Conservation (phyloP, 2,329 filamentous ascomycete species). For the Hypoxylon sp. region DNA sequence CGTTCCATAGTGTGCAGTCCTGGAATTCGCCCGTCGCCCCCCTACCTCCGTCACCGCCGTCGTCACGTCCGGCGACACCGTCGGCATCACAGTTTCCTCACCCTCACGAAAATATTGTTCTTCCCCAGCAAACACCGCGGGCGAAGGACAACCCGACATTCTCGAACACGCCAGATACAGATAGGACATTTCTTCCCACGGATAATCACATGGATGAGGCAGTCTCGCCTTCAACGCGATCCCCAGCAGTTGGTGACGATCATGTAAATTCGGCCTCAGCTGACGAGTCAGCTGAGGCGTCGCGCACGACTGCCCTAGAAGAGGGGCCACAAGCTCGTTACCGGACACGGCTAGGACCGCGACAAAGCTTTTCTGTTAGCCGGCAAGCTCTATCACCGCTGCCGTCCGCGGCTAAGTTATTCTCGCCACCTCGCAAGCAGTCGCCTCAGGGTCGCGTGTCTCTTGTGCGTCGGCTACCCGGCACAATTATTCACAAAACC, state of each 20-base stretch:
- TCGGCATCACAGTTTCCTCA: slow-evolving; percentile 47
- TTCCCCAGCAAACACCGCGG: slow-evolving; percentile 46
- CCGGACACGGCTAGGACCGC: slow-evolving; percentile 66
- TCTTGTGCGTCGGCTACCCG: slow-evolving; percentile 61
- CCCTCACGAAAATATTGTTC: slow-evolving; percentile 51
- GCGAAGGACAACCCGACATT: slow-evolving; percentile 47
- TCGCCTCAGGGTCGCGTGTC: slow-evolving; percentile 52
- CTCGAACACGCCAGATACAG: slow-evolving; percentile 46
- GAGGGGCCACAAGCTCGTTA: slow-evolving; percentile 53
- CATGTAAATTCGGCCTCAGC: slow-evolving; percentile 9
- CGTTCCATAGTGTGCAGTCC: slow-evolving; percentile 62
- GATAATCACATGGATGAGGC: slow-evolving; percentile 41
- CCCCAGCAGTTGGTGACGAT: slow-evolving; percentile 11
- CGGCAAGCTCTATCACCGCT: slow-evolving; percentile 71
- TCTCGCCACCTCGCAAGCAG: slow-evolving; percentile 56
- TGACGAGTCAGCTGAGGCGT: slow-evolving; percentile 1
- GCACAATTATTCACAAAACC: slow-evolving; percentile 77
- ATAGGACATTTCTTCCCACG: slow-evolving; percentile 42
- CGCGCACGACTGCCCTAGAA: slow-evolving; percentile 43
- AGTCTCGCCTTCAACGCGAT: slow-evolving; percentile 31
- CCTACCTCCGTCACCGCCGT: slow-evolving; percentile 55
- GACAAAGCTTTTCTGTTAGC: slow-evolving; percentile 58
- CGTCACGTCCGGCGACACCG: slow-evolving; percentile 51
- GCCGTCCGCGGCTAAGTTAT: slow-evolving; percentile 72
- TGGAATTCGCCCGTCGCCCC: slow-evolving; percentile 58